Conservation (phyloP, 805 yeast genomes). For the Ogataea henricii region DNA sequence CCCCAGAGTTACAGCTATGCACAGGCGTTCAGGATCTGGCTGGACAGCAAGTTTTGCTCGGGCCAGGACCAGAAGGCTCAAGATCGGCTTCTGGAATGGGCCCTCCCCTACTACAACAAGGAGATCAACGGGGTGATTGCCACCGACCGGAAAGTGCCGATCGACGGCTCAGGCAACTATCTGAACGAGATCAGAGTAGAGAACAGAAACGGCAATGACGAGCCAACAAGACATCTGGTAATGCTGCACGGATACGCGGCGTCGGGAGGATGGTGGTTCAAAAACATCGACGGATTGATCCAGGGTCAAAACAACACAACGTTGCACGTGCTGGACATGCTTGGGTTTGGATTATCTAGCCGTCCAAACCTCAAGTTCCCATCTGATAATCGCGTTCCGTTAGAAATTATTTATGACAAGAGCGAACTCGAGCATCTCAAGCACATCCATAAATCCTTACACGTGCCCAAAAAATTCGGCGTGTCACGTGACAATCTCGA, state of each 20-base stretch:
- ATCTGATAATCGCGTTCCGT: constrained; percentile 28
- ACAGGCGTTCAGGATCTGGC: constrained; percentile 31
- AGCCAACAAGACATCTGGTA: constrained; percentile 40
- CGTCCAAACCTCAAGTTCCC: constrained; percentile 40
- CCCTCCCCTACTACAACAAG: constrained; percentile 31
- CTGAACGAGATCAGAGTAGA: constrained; percentile 33
- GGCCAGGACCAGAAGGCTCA: constrained; percentile 28
- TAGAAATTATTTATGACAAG: constrained; percentile 28
- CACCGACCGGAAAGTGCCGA: constrained; percentile 15
- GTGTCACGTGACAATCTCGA: constrained; percentile 24
- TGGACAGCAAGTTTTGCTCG: constrained; percentile 17
- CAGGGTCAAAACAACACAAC: constrained; percentile 24
- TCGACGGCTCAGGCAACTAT: constrained; percentile 11
- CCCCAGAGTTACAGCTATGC: constrained; percentile 16
- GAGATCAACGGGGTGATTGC: constrained; percentile 19
- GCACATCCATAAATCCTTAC: constrained; percentile 28
- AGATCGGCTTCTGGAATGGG: constrained; percentile 24
- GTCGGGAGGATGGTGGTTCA: constrained; percentile 55
- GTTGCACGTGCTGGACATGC: constrained; percentile 48
- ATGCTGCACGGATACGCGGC: constrained; percentile 63
- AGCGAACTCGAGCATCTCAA: constrained; percentile 20
- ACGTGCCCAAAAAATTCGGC: constrained; percentile 24
- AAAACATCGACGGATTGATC: constrained; percentile 49
- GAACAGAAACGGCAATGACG: constrained; percentile 11
- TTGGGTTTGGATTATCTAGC: constrained; percentile 58